Conservation (phyloP, 495 filamentous ascomycete genomes). For the Pseudoneurospora amorphoporcata region DNA sequence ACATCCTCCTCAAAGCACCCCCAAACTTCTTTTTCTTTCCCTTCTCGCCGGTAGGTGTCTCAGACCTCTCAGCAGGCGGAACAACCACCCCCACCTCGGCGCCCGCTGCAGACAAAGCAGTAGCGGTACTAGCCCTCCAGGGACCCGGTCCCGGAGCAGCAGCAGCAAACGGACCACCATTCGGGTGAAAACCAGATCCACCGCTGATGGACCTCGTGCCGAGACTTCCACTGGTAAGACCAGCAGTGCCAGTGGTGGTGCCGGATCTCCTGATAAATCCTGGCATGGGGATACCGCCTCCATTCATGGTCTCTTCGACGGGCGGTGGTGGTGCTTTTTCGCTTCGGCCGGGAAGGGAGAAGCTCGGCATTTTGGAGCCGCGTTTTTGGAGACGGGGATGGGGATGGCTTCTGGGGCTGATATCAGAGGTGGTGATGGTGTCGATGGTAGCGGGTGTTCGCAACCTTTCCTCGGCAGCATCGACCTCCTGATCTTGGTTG, state of each 20-base stretch:
- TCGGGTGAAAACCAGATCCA: neutral
- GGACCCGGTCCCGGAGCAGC: conserved; percentile 1
- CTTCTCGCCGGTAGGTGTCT: conserved; percentile 18
- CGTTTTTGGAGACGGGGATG: neutral
- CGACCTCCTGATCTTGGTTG: neutral
- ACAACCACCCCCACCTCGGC: conserved; percentile 3
- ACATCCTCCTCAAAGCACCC: conserved; percentile 39
- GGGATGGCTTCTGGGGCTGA: neutral
- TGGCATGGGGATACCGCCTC: neutral
- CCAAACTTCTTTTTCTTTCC: conserved; percentile 54
- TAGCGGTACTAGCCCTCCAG: conserved; percentile 5
- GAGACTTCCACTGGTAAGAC: conserved; percentile 13
- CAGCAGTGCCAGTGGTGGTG: neutral
- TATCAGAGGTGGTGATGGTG: conserved; percentile 12
- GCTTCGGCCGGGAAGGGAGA: neutral
- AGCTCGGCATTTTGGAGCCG: neutral
- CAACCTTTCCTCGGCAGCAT: neutral
- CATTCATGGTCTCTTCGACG: conserved; percentile 24
- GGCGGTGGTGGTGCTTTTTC: conserved; percentile 4
- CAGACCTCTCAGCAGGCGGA: conserved; percentile 16
- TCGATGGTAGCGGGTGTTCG: neutral
- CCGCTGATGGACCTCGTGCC: conserved; percentile 20
- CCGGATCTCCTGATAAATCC: neutral
- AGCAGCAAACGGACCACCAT: neutral
- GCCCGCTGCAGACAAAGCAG: conserved; percentile 5